phyloP scores from a whole-genome alignment of 495 filamentous ascomycete species.

The Hypoxylon cercidicola region DNA sequence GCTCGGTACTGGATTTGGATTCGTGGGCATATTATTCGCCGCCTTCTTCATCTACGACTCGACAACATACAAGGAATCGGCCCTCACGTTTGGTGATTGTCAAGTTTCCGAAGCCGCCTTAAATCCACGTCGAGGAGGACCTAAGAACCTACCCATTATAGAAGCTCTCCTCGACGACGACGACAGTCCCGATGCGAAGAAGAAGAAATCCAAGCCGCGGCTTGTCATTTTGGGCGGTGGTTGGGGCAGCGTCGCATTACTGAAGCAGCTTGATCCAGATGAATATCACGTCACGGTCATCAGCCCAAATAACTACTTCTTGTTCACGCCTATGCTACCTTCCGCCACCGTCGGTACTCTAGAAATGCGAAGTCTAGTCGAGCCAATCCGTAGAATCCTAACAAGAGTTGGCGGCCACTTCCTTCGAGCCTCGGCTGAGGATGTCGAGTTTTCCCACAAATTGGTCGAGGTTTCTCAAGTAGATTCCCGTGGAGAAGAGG shows the following conservation, averaged over 20 bases:
- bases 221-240: conserved; percentile 94
- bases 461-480: conserved; percentile 85
- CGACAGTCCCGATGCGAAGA: conserved; percentile 72
- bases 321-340: conserved; percentile 98
- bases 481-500: conserved; percentile 73
- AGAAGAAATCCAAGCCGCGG: conserved; percentile 84
- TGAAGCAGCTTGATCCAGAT: conserved; percentile 89
- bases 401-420: conserved; percentile 85
- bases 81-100: conserved; percentile 70
- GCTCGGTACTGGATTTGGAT: conserved; percentile 58
- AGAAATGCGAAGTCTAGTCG: conserved; percentile 88
- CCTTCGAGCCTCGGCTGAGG: conserved; percentile 82
- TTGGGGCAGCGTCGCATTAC: conserved; percentile 91
- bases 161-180: conserved; percentile 89
- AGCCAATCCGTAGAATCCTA: conserved; percentile 89
- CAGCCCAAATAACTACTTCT: conserved; percentile 93
- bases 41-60: conserved; percentile 96
- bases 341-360: conserved; percentile 96
- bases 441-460: conserved; percentile 90
- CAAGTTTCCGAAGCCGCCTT: conserved; percentile 85
- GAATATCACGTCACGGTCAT: conserved; percentile 96
- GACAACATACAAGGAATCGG: conserved; percentile 81
- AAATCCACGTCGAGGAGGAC: conserved; percentile 83
- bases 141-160: conserved; percentile 94
- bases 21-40: conserved; percentile 64